Conservation (phyloP, 345 rosid species). For the Eutrema heterophyllum region DNA sequence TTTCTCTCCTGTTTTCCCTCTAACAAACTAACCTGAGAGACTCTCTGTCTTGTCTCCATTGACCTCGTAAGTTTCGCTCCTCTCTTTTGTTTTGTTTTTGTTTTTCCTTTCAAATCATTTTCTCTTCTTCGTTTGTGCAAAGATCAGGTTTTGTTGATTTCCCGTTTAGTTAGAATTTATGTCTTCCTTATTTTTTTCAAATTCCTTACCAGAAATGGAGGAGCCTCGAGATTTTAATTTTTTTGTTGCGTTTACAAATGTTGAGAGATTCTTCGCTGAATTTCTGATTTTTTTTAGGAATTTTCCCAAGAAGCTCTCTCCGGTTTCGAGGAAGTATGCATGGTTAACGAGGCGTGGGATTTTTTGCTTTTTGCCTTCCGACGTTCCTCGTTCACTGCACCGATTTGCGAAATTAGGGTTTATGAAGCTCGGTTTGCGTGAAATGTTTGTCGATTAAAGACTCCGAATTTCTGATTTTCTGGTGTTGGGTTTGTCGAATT, state of each 20-base stretch:
- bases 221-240: slow-evolving; percentile 23
- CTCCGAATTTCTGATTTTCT: not conserved
- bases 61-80: slow-evolving; percentile 35
- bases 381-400: slow-evolving; percentile 11
- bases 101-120: not conserved
- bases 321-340: slow-evolving; percentile 23
- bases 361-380: not conserved
- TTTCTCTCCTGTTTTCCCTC: not conserved
- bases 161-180: not conserved
- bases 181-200: not conserved
- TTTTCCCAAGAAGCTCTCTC: slow-evolving; percentile 17
- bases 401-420: slow-evolving; percentile 29
- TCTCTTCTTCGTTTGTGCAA: slow-evolving; percentile 12
- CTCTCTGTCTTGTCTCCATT: slow-evolving; percentile 28
- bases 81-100: not conserved
- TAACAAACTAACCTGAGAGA: slow-evolving; percentile 27
- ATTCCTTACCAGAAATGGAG: slow-evolving; percentile 12
- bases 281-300: not conserved
- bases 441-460: slow-evolving; percentile 12
- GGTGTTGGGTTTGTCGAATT: slow-evolving; percentile 10
- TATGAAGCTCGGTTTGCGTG: slow-evolving; percentile 26
- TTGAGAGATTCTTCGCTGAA: slow-evolving; percentile 4
- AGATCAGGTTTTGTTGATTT: slow-evolving; percentile 22
- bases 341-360: slow-evolving; percentile 22
- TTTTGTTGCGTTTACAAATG: slow-evolving; percentile 18